These are phyloP conservation scores for Corylus americana DNA, from an alignment of 306 rosid genomes.

Conservation along the genomic window DNA sequence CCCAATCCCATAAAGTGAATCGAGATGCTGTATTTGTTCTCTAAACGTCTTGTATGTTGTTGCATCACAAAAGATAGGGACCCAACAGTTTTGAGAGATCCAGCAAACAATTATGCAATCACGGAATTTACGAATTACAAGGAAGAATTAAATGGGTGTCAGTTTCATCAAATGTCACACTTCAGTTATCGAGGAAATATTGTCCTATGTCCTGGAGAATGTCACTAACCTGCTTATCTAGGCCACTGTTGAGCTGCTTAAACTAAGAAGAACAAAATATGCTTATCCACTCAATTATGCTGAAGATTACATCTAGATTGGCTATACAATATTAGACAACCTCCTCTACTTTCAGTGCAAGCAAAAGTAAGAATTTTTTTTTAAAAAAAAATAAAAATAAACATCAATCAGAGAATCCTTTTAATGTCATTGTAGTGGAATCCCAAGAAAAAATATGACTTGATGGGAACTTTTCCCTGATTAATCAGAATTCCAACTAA, in stretches of 20 bases:
- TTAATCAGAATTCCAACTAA: no score
- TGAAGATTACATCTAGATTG: no score
- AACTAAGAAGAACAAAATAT: neutral
- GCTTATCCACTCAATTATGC: neutral
- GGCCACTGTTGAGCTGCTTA: neutral
- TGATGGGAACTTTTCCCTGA: no score
- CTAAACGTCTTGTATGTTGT: neutral
- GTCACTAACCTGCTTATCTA: neutral
- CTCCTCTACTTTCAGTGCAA: no score
- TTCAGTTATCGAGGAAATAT: no score
- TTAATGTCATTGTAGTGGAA: no score
- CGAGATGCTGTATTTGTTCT: neutral
- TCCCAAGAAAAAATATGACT: no score
- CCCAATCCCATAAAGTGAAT: neutral
- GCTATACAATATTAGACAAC: no score
- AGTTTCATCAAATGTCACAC: neutral
- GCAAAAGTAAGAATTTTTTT: no score
- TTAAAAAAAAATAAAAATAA: no score
- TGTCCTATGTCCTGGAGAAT: no score
- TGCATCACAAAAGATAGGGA: neutral
- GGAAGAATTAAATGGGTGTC: neutral
- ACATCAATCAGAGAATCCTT: no score
- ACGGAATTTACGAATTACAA: neutral
- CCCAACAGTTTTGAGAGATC: conserved; percentile 3
- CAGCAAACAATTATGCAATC: neutral